Evolutionary conservation across 129 eudicot species (phyloP).

Genomic region (Apium graveolens): DNA sequence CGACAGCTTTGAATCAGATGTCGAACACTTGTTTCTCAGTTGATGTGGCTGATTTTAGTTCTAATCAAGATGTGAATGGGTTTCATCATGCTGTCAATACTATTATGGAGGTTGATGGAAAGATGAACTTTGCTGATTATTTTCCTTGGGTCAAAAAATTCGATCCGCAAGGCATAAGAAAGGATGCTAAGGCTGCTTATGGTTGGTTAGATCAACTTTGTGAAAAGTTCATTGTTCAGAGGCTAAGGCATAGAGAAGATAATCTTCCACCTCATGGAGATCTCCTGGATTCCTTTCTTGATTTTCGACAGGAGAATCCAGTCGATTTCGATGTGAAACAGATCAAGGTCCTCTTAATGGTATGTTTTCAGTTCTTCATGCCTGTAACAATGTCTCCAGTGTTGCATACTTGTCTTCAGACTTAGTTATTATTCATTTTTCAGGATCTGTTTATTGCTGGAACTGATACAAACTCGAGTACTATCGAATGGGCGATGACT

Average conservation of each 20-base stretch:
- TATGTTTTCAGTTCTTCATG: not conserved
- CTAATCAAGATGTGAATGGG: slow-evolving; percentile 3
- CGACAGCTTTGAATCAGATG: slow-evolving; percentile 3
- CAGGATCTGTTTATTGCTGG: slow-evolving; percentile 10
- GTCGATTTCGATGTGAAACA: slow-evolving; percentile 2
- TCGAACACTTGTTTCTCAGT: not conserved
- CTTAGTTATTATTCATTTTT: not conserved
- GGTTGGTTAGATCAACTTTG: slow-evolving; percentile 18
- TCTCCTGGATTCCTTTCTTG: slow-evolving; percentile 21
- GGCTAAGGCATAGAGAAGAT: slow-evolving; percentile 7
- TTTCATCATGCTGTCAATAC: slow-evolving; percentile 17
- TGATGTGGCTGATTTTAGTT: slow-evolving; percentile 10
- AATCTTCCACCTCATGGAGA: slow-evolving; percentile 16
- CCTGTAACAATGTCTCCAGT: not conserved
- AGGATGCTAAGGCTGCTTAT: slow-evolving; percentile 13
- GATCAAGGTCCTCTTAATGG: slow-evolving; percentile 10
- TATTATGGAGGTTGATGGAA: slow-evolving; percentile 10
- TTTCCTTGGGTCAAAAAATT: slow-evolving; percentile 9
- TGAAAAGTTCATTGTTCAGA: slow-evolving; percentile 9
- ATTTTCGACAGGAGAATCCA: slow-evolving; percentile 9
- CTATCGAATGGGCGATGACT: slow-evolving; percentile 8
- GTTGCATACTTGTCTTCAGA: not conserved
- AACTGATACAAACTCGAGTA: not conserved
- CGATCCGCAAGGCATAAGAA: slow-evolving; percentile 14
- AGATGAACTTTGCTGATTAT: not conserved